Conservation (phyloP, 2,329 filamentous ascomycete species). For the Aureobasidium pullulans region DNA sequence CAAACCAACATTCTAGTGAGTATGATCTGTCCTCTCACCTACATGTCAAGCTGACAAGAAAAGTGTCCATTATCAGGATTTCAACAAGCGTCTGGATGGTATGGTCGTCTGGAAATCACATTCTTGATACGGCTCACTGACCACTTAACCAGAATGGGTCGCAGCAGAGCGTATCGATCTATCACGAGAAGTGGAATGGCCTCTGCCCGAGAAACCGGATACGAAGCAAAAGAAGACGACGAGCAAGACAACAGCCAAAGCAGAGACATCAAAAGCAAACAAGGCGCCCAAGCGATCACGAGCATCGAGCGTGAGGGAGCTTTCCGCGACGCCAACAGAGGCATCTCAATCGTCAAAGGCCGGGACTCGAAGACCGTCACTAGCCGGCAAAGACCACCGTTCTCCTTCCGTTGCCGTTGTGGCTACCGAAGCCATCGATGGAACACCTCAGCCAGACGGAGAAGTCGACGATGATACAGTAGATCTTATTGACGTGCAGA, state of each 20-base stretch:
- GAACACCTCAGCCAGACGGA: constrained; percentile 44
- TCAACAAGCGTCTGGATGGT: constrained; percentile 76
- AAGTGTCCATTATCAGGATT: constrained; percentile 88
- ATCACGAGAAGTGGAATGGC: constrained; percentile 89
- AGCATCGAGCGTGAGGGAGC: constrained; percentile 35
- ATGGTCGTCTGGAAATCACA: constrained; percentile 3
- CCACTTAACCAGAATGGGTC: constrained; percentile 64
- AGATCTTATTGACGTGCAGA: constrained; percentile 46
- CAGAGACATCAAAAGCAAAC: constrained; percentile 29
- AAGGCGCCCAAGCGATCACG: constrained; percentile 43
- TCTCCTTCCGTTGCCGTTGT: constrained; percentile 39
- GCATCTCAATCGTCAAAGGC: constrained; percentile 38
- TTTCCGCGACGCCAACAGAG: constrained; percentile 48
- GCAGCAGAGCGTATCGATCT: constrained; percentile 76
- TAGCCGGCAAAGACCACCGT: constrained; percentile 54
- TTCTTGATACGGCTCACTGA: constrained; percentile 39
- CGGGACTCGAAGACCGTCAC: constrained; percentile 41
- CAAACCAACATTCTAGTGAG: constrained; percentile 72
- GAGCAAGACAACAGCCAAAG: constrained; percentile 30
- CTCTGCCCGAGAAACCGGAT: constrained; percentile 80
- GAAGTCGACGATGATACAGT: constrained; percentile 45
- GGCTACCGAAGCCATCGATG: constrained; percentile 40
- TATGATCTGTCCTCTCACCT: background rate
- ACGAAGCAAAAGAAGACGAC: constrained; percentile 71
- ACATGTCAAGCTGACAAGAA: constrained; percentile 17